Conservation (phyloP, 176 grass and related monocot genomes). For the Tillandsia leiboldiana region DNA sequence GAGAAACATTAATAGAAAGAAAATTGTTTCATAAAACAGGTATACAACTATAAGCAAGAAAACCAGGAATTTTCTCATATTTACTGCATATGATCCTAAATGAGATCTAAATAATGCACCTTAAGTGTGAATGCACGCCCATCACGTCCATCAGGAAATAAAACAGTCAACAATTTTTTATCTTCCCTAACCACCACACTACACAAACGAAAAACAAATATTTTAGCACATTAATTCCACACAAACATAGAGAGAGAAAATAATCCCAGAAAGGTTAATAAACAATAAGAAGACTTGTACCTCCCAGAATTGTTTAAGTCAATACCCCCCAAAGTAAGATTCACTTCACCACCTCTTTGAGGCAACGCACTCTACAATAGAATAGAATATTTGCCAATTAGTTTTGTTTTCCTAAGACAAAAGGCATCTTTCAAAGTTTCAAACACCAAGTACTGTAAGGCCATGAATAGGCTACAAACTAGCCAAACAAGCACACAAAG, state of each 20-base stretch:
- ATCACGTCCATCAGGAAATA: constrained; percentile 96
- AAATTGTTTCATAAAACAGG: background rate
- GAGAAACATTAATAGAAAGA: background rate
- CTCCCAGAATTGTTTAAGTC: constrained; percentile 99
- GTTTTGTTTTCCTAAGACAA: background rate
- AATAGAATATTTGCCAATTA: constrained; percentile 17
- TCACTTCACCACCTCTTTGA: constrained; percentile 83
- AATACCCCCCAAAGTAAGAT: constrained; percentile 90
- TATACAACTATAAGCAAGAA: background rate
- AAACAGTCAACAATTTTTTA: constrained; percentile 88
- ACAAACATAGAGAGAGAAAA: background rate
- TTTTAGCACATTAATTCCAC: background rate
- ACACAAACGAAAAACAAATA: constrained; percentile 9
- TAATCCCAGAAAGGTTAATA: background rate
- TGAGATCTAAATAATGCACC: constrained; percentile 28
- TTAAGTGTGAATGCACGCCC: constrained; percentile 98
- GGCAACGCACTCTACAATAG: constrained; percentile 73
- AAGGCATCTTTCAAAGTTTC: too few species aligned
- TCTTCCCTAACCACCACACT: constrained; percentile 99
- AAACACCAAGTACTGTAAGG: too few species aligned
- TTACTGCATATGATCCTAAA: constrained; percentile 29
- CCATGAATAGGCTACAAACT: background rate
- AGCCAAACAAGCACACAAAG: too few species aligned
- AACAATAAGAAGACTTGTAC: constrained; percentile 22
- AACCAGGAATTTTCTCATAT: background rate